Evolutionary conservation across 345 rosid species (phyloP).

Genomic region (Eucalyptus decipiens): DNA sequence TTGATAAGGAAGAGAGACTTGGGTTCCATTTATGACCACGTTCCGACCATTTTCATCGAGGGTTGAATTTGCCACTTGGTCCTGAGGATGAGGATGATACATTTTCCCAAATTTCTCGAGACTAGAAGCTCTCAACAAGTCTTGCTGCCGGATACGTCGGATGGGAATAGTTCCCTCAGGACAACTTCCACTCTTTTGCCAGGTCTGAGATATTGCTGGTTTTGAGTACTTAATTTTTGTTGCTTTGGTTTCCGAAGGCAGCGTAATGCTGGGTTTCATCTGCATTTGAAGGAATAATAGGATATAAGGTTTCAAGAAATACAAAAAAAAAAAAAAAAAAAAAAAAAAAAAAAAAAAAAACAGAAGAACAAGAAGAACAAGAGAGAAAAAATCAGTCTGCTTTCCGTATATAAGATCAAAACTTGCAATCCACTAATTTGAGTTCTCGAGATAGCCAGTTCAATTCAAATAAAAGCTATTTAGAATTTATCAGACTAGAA

Average conservation of each 20-base stretch:
- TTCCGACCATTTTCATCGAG: neutral
- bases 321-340: neutral
- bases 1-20: neutral
- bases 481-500: neutral
- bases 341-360: neutral
- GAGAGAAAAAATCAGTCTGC: too few relatives aligned
- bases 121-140: slow-evolving; percentile 24
- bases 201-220: slow-evolving; percentile 9
- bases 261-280: slow-evolving; percentile 24
- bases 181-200: slow-evolving; percentile 36
- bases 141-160: slow-evolving; percentile 19
- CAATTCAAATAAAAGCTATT: neutral
- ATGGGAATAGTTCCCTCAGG: slow-evolving; percentile 37
- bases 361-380: neutral
- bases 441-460: neutral
- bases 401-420: neutral
- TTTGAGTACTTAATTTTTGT: neutral
- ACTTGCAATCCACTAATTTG: neutral
- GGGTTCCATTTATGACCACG: neutral
- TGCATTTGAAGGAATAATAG: neutral
- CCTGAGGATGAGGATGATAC: neutral
- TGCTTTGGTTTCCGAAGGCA: neutral
- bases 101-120: slow-evolving; percentile 10
- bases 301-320: neutral
- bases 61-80: neutral